These are phyloP conservation scores for Hamamelis virginiana DNA, from an alignment of 164 flowering plant species.

Conservation along the genomic window DNA sequence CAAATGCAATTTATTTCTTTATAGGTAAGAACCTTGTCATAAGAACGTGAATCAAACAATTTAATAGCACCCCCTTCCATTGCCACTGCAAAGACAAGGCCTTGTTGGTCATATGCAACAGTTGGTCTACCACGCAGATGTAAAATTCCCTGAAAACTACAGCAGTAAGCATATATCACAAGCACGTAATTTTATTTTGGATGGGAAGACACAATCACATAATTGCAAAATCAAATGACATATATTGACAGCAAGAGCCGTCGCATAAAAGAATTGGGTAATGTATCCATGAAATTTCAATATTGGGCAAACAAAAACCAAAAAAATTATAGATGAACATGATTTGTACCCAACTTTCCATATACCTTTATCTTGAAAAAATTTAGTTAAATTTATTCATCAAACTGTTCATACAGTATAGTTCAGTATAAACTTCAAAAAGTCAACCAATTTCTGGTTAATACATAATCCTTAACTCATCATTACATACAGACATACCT, in stretches of 20 bases:
- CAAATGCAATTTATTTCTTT: slow-evolving; percentile 1
- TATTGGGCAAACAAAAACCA: background rate
- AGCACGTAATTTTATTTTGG: slow-evolving; percentile 8
- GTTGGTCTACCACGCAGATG: slow-evolving; percentile 93
- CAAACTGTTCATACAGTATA: background rate
- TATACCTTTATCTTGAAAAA: background rate
- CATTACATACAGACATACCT: background rate
- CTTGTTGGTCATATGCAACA: slow-evolving; percentile 97
- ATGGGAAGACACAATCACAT: background rate
- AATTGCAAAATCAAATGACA: background rate
- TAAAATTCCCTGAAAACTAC: slow-evolving; percentile 86
- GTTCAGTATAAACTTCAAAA: background rate
- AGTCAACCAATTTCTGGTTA: background rate
- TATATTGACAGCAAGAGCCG: background rate
- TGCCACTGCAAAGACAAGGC: slow-evolving; percentile 97
- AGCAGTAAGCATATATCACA: slow-evolving; percentile 49
- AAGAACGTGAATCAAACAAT: slow-evolving; percentile 95
- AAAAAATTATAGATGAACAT: background rate
- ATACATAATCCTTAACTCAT: background rate
- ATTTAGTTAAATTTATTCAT: background rate
- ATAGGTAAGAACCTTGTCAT: slow-evolving; percentile 72
- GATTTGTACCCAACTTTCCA: background rate
- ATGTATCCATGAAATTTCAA: background rate
- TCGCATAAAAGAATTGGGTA: too few relatives aligned
- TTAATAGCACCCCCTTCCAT: slow-evolving; percentile 99